Evolutionary conservation across 306 rosid genomes (phyloP).

Genomic region (Nissolia schottii): DNA sequence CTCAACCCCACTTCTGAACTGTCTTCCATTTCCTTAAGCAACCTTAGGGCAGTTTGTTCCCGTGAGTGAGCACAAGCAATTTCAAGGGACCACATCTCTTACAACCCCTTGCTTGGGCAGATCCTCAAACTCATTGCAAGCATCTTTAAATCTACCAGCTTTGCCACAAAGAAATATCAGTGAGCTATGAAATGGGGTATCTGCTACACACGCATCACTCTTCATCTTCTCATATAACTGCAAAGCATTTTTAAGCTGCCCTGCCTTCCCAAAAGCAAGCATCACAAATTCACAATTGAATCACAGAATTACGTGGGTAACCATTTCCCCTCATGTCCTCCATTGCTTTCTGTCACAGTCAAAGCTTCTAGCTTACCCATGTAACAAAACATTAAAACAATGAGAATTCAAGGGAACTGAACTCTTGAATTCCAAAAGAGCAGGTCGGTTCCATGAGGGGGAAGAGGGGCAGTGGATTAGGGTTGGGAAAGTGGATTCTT

Average conservation of each 20-base stretch:
- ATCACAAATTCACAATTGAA: constrained; percentile 58
- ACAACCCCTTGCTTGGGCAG: constrained; percentile 64
- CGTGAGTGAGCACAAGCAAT: constrained; percentile 53
- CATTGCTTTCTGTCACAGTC: constrained; percentile 55
- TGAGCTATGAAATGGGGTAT: constrained; percentile 47
- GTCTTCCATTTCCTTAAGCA: constrained; percentile 84
- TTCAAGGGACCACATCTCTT: constrained; percentile 40
- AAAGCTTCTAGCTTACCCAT: constrained; percentile 55
- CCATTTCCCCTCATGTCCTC: constrained; percentile 58
- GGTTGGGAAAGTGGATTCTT: too few species aligned
- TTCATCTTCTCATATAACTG: constrained; percentile 61
- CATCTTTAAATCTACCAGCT: constrained; percentile 72
- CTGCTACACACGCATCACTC: constrained; percentile 49
- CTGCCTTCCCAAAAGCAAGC: constrained; percentile 60
- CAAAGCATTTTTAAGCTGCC: constrained; percentile 50
- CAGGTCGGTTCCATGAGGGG: too few species aligned
- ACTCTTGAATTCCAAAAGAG: constrained; percentile 52
- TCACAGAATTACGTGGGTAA: constrained; percentile 51
- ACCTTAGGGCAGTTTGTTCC: constrained; percentile 78
- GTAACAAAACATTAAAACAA: constrained; percentile 66
- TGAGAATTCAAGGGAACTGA: constrained; percentile 30
- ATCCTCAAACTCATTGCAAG: constrained; percentile 58
- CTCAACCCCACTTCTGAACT: too few species aligned
- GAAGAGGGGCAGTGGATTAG: too few species aligned
- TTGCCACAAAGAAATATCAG: constrained; percentile 56